Evolutionary conservation across 1,284 basidiomycete genomes (phyloP), one percentile per base, ranked within the genome.

Genomic region (Boletellus deceptivus): DNA sequence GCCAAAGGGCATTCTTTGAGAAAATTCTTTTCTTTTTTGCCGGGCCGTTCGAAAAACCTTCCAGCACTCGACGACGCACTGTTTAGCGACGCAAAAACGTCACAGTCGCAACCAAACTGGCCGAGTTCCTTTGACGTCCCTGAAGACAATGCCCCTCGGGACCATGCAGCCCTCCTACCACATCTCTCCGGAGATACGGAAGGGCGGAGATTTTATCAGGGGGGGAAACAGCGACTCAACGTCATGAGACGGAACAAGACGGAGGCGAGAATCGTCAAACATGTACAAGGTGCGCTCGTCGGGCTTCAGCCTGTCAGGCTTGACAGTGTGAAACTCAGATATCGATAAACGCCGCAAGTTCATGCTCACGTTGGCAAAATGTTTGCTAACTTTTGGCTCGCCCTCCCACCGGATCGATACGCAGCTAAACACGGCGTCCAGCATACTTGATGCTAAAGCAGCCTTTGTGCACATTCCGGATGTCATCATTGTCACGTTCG

Each of bases 351-450:
- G 88, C 46, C 82, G 86, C 62, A 81, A 84, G 53, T 93, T 93
- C 68, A 78, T 93, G 24, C 72, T 93, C 53, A 85, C 84, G 60
- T 78, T 94, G 25, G 87, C 89, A 22, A 90, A 88, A 67, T 87
- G 88, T 10, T 75, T 95, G 37, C 78, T 95, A 60, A 75, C 78
- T 4, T 91, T 89, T 63, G 91, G 92, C 18, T 88, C 91, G 18
- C 92, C 91, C 4, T 91, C 90, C 24, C 92, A 94, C 69, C 79
- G 91, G 29, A 86, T 93, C 58, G 89, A 93, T 68, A 83, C 86
- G 1, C 91, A 93, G 65, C 76, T 95, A 11, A 72, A 73, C 40
- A 72, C 75, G 1, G 79, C 80, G 2, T 77, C 82, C 6, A 65
- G 70, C 6, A 76, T 79, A 29, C 73, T 87, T 22, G 72, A 79